Percentiles rank a stretch among this genome's conserved stretches.
Conservation (phyloP, 371 early-diverging fungal species). For the Synchytrium microbalum region DNA sequence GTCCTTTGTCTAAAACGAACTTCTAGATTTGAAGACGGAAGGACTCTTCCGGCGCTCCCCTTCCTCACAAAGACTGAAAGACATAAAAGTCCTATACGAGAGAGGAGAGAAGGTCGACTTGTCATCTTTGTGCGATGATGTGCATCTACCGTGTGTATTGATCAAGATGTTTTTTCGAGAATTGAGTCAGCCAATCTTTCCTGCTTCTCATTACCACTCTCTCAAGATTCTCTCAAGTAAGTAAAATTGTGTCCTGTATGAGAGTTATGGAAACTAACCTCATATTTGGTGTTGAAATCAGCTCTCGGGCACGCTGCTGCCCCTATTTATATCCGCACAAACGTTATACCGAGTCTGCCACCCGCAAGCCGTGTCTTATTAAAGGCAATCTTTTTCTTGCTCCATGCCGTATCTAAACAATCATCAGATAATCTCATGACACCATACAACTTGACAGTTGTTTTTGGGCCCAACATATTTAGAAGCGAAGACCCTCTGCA, state of each 20-base stretch:
- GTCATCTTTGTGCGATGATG: slow-evolving; percentile 48
- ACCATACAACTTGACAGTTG: slow-evolving; percentile 71
- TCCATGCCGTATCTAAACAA: slow-evolving; percentile 4
- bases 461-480: slow-evolving; percentile 81
- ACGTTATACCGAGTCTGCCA: neutral
- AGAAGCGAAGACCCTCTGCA: slow-evolving; percentile 52
- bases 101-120: slow-evolving; percentile 40
- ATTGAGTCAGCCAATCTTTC: slow-evolving; percentile 67
- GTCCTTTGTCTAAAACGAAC: neutral
- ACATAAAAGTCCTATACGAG: slow-evolving; percentile 63
- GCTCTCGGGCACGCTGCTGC: neutral
- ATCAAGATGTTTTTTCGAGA: slow-evolving; percentile 82
- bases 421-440: slow-evolving; percentile 65
- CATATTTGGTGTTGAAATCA: neutral
- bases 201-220: slow-evolving; percentile 27
- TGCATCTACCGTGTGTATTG: slow-evolving; percentile 74
- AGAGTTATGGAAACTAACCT: neutral
- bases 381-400: slow-evolving; percentile 4
- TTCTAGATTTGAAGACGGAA: slow-evolving; percentile 64
- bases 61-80: slow-evolving; percentile 44
- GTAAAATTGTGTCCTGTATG: neutral
- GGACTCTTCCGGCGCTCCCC: slow-evolving; percentile 88
- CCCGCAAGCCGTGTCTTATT: neutral
- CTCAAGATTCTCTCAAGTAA: slow-evolving; percentile 2
- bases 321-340: neutral